Conservation (phyloP, 2,329 filamentous ascomycete genomes). For the Aspergillus phoenicis region DNA sequence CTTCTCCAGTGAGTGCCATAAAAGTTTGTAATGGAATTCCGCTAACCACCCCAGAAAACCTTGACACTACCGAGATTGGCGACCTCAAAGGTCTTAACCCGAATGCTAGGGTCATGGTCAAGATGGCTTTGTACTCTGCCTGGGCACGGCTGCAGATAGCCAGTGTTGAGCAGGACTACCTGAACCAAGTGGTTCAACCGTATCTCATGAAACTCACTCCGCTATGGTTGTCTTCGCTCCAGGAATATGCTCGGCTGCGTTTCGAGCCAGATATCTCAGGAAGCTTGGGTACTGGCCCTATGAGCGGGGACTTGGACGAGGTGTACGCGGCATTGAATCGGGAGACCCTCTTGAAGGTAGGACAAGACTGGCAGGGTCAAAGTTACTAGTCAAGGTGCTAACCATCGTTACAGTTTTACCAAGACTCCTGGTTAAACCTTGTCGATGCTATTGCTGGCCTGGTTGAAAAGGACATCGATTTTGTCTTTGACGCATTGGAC, state of each 20-base stretch:
- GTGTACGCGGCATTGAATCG: conserved; percentile 94
- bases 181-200: conserved; percentile 83
- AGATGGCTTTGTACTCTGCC: conserved; percentile 93
- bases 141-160: conserved; percentile 98
- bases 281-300: conserved; percentile 76
- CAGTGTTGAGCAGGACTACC: conserved; percentile 86
- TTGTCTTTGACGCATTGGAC: conserved; percentile 95
- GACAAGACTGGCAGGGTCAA: neutral
- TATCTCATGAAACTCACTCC: conserved; percentile 89
- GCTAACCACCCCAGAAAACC: conserved; percentile 54
- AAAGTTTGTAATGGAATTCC: neutral
- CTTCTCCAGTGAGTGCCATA: conserved; percentile 67
- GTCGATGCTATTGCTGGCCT: conserved; percentile 96
- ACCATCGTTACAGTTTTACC: conserved; percentile 68
- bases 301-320: conserved; percentile 84
- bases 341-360: conserved; percentile 78
- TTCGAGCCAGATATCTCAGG: conserved; percentile 98
- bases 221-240: conserved; percentile 87
- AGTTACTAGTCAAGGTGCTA: neutral
- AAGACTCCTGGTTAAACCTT: conserved; percentile 93
- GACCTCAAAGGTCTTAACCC: conserved; percentile 90
- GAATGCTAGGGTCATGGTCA: conserved; percentile 97
- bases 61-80: conserved; percentile 82
- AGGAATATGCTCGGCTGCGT: conserved; percentile 87
- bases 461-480: conserved; percentile 96